Evolutionary conservation across 164 flowering plant species (phyloP).

Genomic region (Dillenia suffruticosa): DNA sequence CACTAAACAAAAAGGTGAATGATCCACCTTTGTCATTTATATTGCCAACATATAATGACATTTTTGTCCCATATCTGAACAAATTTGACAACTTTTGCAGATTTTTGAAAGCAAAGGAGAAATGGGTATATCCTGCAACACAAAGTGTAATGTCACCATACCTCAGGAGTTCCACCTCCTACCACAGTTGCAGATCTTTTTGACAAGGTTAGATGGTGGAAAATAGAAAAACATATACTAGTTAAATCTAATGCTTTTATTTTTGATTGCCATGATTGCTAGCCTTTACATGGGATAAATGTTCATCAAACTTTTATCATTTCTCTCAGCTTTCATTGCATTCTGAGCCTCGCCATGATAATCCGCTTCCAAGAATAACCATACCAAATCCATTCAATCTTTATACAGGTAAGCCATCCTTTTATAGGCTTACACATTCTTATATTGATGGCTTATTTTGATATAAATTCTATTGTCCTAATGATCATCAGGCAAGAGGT

Average conservation of each 20-base stretch:
- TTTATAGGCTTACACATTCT: background rate
- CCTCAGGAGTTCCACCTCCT: conserved; percentile 79
- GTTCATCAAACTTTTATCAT: background rate
- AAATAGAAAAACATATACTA: background rate
- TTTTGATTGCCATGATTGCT: background rate
- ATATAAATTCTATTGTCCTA: background rate
- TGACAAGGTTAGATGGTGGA: conserved; percentile 56
- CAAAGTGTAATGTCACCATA: conserved; percentile 60
- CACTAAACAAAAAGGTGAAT: conserved; percentile 75
- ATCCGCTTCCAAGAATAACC: conserved; percentile 58
- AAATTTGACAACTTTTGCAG: conserved; percentile 26
- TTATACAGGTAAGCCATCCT: conserved; percentile 47
- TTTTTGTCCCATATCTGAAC: too few relatives aligned
- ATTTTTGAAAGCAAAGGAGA: conserved; percentile 93
- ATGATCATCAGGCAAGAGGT: conserved; percentile 64
- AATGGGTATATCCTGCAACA: conserved; percentile 62
- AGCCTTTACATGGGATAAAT: background rate
- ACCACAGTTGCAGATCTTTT: conserved; percentile 51
- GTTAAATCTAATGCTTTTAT: background rate
- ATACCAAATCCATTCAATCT: conserved; percentile 86
- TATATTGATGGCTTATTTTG: too few relatives aligned
- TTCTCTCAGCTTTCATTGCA: conserved; percentile 69
- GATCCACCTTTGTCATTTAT: too few relatives aligned
- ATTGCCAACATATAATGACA: too few relatives aligned
- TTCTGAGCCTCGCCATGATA: conserved; percentile 53